Base-by-base conservation (phyloP, 2,329 filamentous ascomycete genomes). In the Talaromyces islandicus region DNA sequence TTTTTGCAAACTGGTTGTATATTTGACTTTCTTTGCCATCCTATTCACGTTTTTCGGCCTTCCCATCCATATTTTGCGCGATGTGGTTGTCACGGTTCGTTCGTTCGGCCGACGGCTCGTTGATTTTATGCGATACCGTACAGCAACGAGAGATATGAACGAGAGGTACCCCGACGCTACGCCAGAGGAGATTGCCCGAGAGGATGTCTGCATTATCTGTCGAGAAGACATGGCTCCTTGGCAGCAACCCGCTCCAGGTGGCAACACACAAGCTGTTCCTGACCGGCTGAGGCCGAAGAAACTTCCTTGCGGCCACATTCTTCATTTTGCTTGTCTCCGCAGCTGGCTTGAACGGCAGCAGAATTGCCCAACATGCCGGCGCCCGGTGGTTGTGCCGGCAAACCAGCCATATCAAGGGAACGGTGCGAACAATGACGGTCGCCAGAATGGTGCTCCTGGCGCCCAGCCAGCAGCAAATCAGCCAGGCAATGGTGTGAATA, bases 311-410 rank as follows among this genome's bases (percentile, higher is more conserved):
- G 92, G 93, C 4, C 94, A 99, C 70, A 94, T 97, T 43, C 78
- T 99, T 43, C 94, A 99, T 74, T 89, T 97, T 65, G 89, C 92
- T 54, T 99, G 94, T 73, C 84, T 99, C 60, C 91, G 94, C 75
- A 96, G 92, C 73, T 99, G 94, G 94, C 83, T 99, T 29, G 94
- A 99, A 78, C 84, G 94, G 64, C 94, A 99, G 74, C 94, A 99
- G 77, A 92, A 96, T 35, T 99, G 94, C 72, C 94, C 94, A 7
- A 99, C 92, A 2, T 99, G 94, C 73, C 86, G 94, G 67, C 85
- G 90, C 56, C 88, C 93, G 17, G 94, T 96, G 17, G 78, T 91
- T 41, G 82, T 83, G 2, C 76, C 63, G 61, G 70, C 53, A 68
- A 67, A 65, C 56, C 68, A 62, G 54, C 68, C 63, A 69, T 59